Conservation (phyloP, 495 filamentous ascomycete genomes). For the Aspergillus saccharolyticus region DNA sequence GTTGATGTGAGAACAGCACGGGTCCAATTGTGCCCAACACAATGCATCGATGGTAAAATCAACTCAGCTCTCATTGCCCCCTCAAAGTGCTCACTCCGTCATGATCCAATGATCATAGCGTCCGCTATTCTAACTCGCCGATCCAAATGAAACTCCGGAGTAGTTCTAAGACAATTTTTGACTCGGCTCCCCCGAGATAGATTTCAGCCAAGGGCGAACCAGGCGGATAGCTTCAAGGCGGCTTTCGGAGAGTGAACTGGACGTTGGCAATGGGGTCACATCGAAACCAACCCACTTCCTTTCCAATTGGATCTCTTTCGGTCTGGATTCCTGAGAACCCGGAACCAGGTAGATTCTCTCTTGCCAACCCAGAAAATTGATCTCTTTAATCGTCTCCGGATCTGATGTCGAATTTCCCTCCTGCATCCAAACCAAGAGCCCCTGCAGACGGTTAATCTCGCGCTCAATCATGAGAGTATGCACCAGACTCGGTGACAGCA, state of each 20-base stretch:
- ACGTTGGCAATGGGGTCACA: background rate
- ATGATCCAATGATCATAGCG: too few relatives aligned
- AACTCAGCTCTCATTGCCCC: too few relatives aligned
- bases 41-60: too few relatives aligned
- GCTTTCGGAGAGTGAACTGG: background rate
- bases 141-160: too few relatives aligned
- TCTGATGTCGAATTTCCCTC: background rate
- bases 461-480: slow-evolving; percentile 21
- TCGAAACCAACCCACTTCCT: slow-evolving; percentile 8
- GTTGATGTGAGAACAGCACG: too few relatives aligned
- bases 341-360: slow-evolving; percentile 6
- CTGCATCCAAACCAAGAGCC: slow-evolving; percentile 12
- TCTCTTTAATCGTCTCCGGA: background rate
- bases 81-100: too few relatives aligned
- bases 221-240: too few relatives aligned
- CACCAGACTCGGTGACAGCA: slow-evolving; percentile 13
- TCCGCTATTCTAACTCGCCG: too few relatives aligned
- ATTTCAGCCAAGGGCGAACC: too few relatives aligned
- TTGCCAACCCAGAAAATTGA: slow-evolving; percentile 13
- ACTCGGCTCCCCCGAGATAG: too few relatives aligned
- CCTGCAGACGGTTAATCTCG: slow-evolving; percentile 25
- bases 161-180: too few relatives aligned
- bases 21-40: too few relatives aligned
- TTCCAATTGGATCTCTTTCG: background rate
- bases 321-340: background rate